Evolutionary conservation across 345 rosid species (phyloP), one percentile per base, ranked within the genome.

Genomic region (Noccaea caerulescens): DNA sequence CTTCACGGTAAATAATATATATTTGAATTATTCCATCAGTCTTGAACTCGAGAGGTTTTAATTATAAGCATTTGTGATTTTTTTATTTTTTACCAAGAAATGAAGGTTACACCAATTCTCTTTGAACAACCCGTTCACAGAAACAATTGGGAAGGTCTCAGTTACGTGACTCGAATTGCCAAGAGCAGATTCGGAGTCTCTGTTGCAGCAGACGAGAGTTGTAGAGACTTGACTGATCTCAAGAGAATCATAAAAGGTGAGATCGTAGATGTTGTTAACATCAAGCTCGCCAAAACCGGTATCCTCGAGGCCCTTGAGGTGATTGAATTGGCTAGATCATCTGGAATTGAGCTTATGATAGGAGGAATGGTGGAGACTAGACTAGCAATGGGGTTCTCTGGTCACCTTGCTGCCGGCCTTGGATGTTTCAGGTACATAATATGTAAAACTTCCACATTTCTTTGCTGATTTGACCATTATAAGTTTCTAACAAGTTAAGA

Each of bases 341-440:
- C 90, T 2, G 90, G 90, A 11, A 68, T 94, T 81, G 82, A 81
- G 69, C 84, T 89, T 32, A 91, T 91, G 96, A 86, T 91, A 27
- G 97, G 92, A 62, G 99, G 97, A 63, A 88, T 94, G 99, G 97
- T 91, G 60, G 99, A 94, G 81, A 94, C 97, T 25, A 84, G 94
- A 75, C 69, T 94, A 51, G 96, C 93, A 34, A 93, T 93, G 96
- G 99, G 95, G 42, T 91, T 93, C 77, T 91, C 96, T 2, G 93
- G 95, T 44, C 96, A 91, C 77, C 91, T 93, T 68, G 89, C 98
- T 64, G 97, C 97, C 39, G 97, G 99, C 51, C 66, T 86, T 54
- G 96, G 97, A 2, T 85, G 86, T 81, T 94, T 94, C 84, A 88
- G 82, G 97, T 75, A 81, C 81, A 53, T 30, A 27, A 45, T 45